Evolutionary conservation across 2,329 filamentous ascomycete species (phyloP).

Genomic region (Fusarium sp.): DNA sequence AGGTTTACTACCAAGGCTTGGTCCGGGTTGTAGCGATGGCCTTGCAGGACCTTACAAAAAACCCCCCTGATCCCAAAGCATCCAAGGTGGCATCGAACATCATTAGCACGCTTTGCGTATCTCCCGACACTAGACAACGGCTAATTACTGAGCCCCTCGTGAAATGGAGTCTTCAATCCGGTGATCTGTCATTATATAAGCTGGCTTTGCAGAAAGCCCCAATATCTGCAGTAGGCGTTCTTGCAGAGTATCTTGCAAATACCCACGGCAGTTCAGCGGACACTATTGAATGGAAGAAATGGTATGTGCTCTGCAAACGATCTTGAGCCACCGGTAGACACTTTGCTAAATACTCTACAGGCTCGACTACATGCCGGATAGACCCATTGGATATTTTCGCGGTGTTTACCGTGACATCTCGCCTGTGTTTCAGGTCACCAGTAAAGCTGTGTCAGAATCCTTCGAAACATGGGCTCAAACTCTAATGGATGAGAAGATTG

Average conservation of each 20-base stretch:
- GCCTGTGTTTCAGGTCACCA: background rate
- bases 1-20: background rate
- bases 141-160: background rate
- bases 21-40: background rate
- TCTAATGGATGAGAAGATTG: constrained; percentile 1
- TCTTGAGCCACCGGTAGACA: background rate
- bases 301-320: background rate
- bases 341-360: background rate
- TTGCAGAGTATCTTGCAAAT: background rate
- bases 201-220: constrained; percentile 1
- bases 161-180: constrained; percentile 12
- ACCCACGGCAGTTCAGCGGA: background rate
- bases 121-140: background rate
- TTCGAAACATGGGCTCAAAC: constrained; percentile 3
- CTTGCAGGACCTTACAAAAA: constrained; percentile 1
- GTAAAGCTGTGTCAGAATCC: background rate
- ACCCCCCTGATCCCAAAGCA: background rate
- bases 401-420: background rate
- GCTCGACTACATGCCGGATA: background rate
- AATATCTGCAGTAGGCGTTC: background rate
- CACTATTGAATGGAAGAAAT: constrained; percentile 18
- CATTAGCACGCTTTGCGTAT: constrained; percentile 1
- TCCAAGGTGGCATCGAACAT: background rate
- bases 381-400: background rate
- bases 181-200: constrained; percentile 5